These are phyloP conservation scores for Pichia nakasei DNA, from an alignment of 805 yeast genomes.

Conservation along the genomic window DNA sequence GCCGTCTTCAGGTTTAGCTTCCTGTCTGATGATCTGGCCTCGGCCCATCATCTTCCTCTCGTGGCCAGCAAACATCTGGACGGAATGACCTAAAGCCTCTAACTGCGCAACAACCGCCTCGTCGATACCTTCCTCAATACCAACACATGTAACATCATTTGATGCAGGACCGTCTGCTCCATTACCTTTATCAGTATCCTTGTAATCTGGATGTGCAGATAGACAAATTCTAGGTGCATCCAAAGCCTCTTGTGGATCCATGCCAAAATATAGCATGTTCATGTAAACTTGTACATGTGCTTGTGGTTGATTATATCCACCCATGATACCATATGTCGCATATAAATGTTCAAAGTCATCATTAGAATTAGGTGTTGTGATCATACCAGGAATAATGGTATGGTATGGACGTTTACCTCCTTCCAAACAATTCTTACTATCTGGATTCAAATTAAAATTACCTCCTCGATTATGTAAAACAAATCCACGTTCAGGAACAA, in stretches of 20 bases:
- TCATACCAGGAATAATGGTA: slow-evolving; percentile 77
- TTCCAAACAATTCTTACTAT: slow-evolving; percentile 50
- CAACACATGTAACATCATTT: slow-evolving; percentile 48
- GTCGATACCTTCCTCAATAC: slow-evolving; percentile 58
- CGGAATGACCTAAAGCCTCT: slow-evolving; percentile 47
- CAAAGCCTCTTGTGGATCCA: slow-evolving; percentile 63
- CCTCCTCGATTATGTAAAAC: slow-evolving; percentile 69
- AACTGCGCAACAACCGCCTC: slow-evolving; percentile 38
- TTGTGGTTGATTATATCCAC: slow-evolving; percentile 82
- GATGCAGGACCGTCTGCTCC: slow-evolving; percentile 62
- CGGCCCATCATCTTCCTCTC: slow-evolving; percentile 41
- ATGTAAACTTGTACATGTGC: slow-evolving; percentile 74
- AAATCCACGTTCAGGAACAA: slow-evolving; percentile 60
- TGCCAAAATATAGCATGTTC: slow-evolving; percentile 52
- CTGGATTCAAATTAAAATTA: slow-evolving; percentile 55
- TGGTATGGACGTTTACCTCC: slow-evolving; percentile 73
- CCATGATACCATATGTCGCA: slow-evolving; percentile 66
- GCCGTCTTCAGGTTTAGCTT: slow-evolving; percentile 17
- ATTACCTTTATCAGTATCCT: slow-evolving; percentile 39
- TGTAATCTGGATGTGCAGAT: slow-evolving; percentile 38
- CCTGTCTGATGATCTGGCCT: slow-evolving; percentile 62
- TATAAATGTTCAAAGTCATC: slow-evolving; percentile 35
- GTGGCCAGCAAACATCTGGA: slow-evolving; percentile 33
- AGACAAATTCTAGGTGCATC: slow-evolving; percentile 71
- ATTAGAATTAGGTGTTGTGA: slow-evolving; percentile 34